Evolutionary conservation across 169 alveolate species (phyloP).

Genomic region (Plasmodium sp.): DNA sequence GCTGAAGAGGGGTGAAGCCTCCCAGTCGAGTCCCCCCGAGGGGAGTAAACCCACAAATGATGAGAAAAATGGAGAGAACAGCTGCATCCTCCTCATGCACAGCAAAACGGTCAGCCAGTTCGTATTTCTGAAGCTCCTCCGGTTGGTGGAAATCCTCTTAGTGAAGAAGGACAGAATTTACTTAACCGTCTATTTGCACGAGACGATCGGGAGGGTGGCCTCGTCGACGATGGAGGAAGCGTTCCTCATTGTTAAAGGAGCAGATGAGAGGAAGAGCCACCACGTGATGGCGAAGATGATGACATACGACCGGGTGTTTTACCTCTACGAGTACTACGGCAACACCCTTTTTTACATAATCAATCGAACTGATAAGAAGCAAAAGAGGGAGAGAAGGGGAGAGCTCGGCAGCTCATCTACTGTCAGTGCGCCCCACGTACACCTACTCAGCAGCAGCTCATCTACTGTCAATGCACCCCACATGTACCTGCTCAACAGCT

Average conservation of each 20-base stretch:
- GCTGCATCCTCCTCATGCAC: not conserved
- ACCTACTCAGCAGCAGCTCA: not conserved
- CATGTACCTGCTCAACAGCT: not conserved
- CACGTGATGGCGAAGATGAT: not conserved
- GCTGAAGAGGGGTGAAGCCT: not conserved
- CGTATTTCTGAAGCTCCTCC: constrained; percentile 32
- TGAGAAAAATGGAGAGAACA: not conserved
- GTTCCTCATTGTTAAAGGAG: not conserved
- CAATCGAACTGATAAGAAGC: not conserved
- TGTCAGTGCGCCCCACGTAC: not conserved
- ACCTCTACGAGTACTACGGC: constrained; percentile 42
- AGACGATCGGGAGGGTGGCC: constrained; percentile 7
- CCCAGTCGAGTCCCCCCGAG: not conserved
- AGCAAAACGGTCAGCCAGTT: constrained; percentile 1
- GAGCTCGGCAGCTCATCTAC: not conserved
- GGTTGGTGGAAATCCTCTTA: not conserved
- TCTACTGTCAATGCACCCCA: not conserved
- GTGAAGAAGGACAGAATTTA: not conserved
- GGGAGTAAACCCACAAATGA: not conserved
- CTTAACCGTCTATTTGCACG: constrained; percentile 16
- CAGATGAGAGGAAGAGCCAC: not conserved
- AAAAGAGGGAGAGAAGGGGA: not conserved
- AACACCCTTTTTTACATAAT: constrained; percentile 25
- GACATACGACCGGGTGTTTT: constrained; percentile 8
- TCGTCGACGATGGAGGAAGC: not conserved